A percentile compares a stretch with the other conserved stretches of the same genome.
Conservation (phyloP, 78 protist species). For the Cavenderia fasciculata region DNA sequence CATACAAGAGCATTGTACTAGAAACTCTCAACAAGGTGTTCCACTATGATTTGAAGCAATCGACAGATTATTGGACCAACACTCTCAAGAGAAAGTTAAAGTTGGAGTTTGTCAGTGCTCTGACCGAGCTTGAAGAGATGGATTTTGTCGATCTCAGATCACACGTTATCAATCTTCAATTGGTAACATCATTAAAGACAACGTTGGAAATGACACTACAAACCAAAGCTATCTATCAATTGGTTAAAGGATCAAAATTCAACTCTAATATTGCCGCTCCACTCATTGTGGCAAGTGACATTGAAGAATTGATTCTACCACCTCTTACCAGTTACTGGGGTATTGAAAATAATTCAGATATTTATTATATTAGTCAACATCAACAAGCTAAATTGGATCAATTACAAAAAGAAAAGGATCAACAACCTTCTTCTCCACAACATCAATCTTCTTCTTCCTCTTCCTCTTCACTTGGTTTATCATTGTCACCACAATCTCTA, state of each 20-base stretch:
- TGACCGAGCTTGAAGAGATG: slow-evolving; percentile 41
- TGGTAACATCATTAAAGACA: slow-evolving; percentile 18
- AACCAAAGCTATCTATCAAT: slow-evolving; percentile 51
- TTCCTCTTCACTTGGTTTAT: too few relatives aligned
- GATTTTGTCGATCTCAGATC: slow-evolving; percentile 57
- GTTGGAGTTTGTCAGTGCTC: slow-evolving; percentile 18
- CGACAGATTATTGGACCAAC: slow-evolving; percentile 18
- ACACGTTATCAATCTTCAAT: slow-evolving; percentile 62
- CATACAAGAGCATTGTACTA: slow-evolving; percentile 17
- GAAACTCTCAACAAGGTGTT: slow-evolving; percentile 43
- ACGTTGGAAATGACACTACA: slow-evolving; percentile 32
- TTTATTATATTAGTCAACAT: slow-evolving; percentile 32
- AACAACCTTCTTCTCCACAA: background rate
- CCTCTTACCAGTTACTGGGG: slow-evolving; percentile 69
- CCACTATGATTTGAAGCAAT: slow-evolving; percentile 47
- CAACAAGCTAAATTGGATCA: too few relatives aligned
- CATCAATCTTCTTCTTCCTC: too few relatives aligned
- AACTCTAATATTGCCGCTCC: slow-evolving; percentile 28
- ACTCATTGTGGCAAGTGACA: background rate
- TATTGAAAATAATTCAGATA: slow-evolving; percentile 25
- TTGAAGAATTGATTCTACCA: slow-evolving; percentile 62
- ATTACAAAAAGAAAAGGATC: slow-evolving; percentile 6
- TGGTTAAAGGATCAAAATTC: slow-evolving; percentile 60
- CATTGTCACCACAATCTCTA: too few relatives aligned
- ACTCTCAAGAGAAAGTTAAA: slow-evolving; percentile 19